A percentile compares a stretch with the other conserved stretches of the same genome.
These are phyloP conservation scores for Begonia loranthoides DNA, from an alignment of 306 rosid genomes.

Conservation along the genomic window DNA sequence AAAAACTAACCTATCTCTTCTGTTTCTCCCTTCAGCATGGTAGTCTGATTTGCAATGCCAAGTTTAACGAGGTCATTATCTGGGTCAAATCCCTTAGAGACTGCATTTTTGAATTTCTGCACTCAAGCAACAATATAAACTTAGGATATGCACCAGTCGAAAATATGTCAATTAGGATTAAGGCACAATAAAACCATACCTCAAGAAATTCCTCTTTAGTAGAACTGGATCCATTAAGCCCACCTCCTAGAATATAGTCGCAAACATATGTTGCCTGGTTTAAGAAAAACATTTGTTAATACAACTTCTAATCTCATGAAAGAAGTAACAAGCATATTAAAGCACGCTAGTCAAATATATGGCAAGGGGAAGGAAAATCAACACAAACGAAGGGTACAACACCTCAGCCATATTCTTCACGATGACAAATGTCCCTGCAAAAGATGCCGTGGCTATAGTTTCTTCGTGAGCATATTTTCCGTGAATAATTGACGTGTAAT, in stretches of 20 bases:
- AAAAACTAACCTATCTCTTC: slow-evolving; percentile 74
- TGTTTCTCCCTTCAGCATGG: slow-evolving; percentile 98
- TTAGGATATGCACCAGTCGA: not conserved
- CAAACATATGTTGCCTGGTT: slow-evolving; percentile 79
- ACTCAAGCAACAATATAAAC: slow-evolving; percentile 6
- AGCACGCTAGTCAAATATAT: not conserved
- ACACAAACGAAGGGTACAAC: slow-evolving; percentile 1
- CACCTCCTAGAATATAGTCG: slow-evolving; percentile 84
- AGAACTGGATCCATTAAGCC: slow-evolving; percentile 80
- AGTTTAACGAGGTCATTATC: slow-evolving; percentile 50
- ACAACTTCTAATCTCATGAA: no score
- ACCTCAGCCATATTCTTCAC: slow-evolving; percentile 92
- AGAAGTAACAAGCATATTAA: not conserved
- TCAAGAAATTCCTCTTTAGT: slow-evolving; percentile 72
- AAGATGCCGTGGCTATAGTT: slow-evolving; percentile 91
- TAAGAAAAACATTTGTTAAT: not conserved
- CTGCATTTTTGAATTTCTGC: slow-evolving; percentile 86
- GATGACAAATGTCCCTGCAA: slow-evolving; percentile 70
- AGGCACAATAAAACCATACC: slow-evolving; percentile 19
- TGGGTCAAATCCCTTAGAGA: slow-evolving; percentile 81
- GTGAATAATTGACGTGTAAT: slow-evolving; percentile 80
- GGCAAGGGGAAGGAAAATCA: slow-evolving; percentile 4
- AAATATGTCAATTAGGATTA: not conserved
- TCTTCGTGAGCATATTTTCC: slow-evolving; percentile 93
- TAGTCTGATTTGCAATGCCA: slow-evolving; percentile 97